Evolutionary conservation across 208 protist species (phyloP).

Genomic region (Leishmania guyanensis): DNA sequence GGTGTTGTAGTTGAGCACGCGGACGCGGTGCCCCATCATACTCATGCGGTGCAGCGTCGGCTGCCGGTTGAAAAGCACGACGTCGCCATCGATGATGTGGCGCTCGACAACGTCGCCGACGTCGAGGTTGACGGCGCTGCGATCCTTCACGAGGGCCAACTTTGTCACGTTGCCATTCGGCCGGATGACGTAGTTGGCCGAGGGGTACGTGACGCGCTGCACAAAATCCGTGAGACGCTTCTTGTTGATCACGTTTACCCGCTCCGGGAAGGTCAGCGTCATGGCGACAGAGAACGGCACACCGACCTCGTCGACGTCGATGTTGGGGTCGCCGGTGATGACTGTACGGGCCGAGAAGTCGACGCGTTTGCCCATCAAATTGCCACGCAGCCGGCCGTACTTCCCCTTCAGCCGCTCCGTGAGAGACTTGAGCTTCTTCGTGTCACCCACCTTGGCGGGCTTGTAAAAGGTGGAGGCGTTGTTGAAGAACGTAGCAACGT

Average conservation of each 20-base stretch:
- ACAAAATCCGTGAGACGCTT: slow-evolving; percentile 96
- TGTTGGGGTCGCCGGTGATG: slow-evolving; percentile 98
- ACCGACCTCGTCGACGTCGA: slow-evolving; percentile 98
- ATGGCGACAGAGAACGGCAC: slow-evolving; percentile 98
- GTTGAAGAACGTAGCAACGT: slow-evolving; percentile 97
- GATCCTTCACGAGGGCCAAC: slow-evolving; percentile 83
- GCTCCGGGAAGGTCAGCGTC: slow-evolving; percentile 99
- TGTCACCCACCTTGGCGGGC: slow-evolving; percentile 84
- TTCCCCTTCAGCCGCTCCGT: slow-evolving; percentile 99
- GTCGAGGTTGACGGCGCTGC: slow-evolving; percentile 87
- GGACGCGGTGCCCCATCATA: slow-evolving; percentile 99
- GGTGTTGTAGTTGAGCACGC: slow-evolving; percentile 98
- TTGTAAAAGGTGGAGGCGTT: slow-evolving; percentile 97
- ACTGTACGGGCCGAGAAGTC: slow-evolving; percentile 99
- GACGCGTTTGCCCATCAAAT: slow-evolving; percentile 99
- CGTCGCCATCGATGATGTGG: slow-evolving; percentile 98
- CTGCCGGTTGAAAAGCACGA: slow-evolving; percentile 99
- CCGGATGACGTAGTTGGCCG: slow-evolving; percentile 95
- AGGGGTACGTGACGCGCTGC: slow-evolving; percentile 93
- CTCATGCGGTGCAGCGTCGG: slow-evolving; percentile 99
- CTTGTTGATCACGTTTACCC: slow-evolving; percentile 98
- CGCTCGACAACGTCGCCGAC: slow-evolving; percentile 97
- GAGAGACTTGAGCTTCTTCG: slow-evolving; percentile 97
- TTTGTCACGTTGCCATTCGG: slow-evolving; percentile 92
- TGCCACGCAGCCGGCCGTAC: slow-evolving; percentile 97